These are phyloP conservation scores for Trametes polyzona DNA, from an alignment of 1,284 basidiomycete species.

Conservation along the genomic window DNA sequence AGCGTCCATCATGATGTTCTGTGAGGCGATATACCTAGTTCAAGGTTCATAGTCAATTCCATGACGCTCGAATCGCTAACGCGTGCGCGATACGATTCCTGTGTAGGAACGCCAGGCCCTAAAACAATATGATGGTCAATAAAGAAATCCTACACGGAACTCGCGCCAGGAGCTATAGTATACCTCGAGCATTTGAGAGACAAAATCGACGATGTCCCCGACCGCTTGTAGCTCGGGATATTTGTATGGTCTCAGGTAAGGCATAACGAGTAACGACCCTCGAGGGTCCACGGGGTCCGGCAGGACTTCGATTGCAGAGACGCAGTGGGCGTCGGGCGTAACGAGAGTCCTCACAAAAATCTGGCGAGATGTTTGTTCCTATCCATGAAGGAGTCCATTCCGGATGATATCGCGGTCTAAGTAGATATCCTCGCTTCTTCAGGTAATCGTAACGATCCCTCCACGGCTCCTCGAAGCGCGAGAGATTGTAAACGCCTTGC, in stretches of 20 bases:
- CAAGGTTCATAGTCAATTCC: background rate
- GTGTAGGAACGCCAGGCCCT: constrained; percentile 34
- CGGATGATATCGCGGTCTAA: too few relatives aligned
- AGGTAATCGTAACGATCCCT: too few relatives aligned
- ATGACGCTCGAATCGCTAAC: background rate
- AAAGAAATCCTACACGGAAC: too few relatives aligned
- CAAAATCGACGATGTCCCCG: constrained; percentile 32
- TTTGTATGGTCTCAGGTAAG: constrained; percentile 28
- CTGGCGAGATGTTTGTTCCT: background rate
- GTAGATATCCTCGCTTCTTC: too few relatives aligned
- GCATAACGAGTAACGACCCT: constrained; percentile 29
- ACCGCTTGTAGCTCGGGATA: constrained; percentile 25
- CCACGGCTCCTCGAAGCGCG: too few relatives aligned
- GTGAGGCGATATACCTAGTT: constrained; percentile 22
- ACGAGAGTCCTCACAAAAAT: constrained; percentile 9
- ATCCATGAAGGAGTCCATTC: background rate
- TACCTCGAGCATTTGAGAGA: constrained; percentile 33
- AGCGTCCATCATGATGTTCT: constrained; percentile 38
- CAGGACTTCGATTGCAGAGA: constrained; percentile 24
- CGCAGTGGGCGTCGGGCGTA: constrained; percentile 19
- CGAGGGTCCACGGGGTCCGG: constrained; percentile 16
- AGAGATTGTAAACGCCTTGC: too few relatives aligned
- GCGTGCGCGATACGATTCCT: constrained; percentile 32
- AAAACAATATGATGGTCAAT: background rate
- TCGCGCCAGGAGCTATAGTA: background rate